Conservation (phyloP, 73 alveolate genomes). For the Tetrahymena elliotti region DNA sequence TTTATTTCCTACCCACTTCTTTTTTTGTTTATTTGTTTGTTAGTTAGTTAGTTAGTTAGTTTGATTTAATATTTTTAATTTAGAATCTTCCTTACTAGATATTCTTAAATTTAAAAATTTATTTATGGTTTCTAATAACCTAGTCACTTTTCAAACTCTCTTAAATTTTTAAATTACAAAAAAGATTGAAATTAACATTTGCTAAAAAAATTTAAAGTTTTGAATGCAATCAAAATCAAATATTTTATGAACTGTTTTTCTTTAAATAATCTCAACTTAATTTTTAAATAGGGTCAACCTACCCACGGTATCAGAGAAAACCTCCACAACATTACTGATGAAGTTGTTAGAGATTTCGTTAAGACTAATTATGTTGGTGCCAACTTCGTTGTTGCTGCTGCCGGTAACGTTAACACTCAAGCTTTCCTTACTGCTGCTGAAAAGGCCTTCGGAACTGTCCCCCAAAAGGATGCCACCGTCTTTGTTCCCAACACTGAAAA, state of each 20-base stretch:
- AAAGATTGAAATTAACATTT: neutral
- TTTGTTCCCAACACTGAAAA: constrained; percentile 45
- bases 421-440: constrained; percentile 48
- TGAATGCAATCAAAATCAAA: neutral
- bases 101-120: neutral
- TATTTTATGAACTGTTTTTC: too few relatives aligned
- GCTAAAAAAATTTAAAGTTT: too few relatives aligned
- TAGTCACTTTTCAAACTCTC: neutral
- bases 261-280: neutral
- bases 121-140: neutral
- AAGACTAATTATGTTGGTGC: constrained; percentile 58
- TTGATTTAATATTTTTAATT: neutral
- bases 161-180: neutral
- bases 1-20: neutral
- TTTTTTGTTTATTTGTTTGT: neutral
- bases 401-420: constrained; percentile 68
- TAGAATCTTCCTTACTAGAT: neutral
- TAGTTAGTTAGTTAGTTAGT: too few relatives aligned
- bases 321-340: constrained; percentile 45
- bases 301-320: constrained; percentile 65
- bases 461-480: constrained; percentile 20
- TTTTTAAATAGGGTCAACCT: constrained; percentile 68
- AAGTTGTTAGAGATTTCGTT: constrained; percentile 50
- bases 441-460: constrained; percentile 50
- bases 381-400: constrained; percentile 67